Conservation (phyloP, 192 early-diverging fungal species). For the Mortierella hygrophila region DNA sequence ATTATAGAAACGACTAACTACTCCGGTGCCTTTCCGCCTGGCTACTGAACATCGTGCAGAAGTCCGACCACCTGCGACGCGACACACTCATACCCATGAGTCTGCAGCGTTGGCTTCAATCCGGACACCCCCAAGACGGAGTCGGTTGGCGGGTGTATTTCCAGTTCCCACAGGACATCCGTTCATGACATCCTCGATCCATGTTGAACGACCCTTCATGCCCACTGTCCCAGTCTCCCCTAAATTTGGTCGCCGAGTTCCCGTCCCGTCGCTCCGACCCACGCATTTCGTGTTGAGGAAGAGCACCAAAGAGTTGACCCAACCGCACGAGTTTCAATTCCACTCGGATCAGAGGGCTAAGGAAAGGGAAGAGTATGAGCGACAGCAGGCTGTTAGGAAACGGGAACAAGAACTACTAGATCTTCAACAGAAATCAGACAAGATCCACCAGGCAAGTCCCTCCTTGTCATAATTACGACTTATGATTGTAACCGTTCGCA, state of each 20-base stretch:
- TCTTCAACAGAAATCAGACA: constrained; percentile 42
- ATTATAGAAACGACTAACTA: constrained; percentile 29
- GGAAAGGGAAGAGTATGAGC: constrained; percentile 57
- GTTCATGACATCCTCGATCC: not conserved
- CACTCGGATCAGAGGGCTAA: constrained; percentile 64
- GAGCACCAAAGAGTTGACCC: constrained; percentile 47
- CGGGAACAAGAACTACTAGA: constrained; percentile 58
- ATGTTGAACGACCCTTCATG: not conserved
- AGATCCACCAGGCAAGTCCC: constrained; percentile 20
- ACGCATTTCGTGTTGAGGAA: constrained; percentile 32
- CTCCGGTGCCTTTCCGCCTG: constrained; percentile 31
- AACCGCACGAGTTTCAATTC: constrained; percentile 51
- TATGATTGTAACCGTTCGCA: not conserved
- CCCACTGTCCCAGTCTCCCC: constrained; percentile 42
- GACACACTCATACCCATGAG: not conserved
- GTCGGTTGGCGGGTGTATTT: constrained; percentile 26
- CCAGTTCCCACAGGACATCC: constrained; percentile 12
- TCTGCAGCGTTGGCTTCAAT: not conserved
- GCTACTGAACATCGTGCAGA: constrained; percentile 40
- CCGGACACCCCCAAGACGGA: not conserved
- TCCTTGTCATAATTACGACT: not conserved
- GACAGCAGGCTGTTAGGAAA: constrained; percentile 57
- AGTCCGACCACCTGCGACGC: not conserved
- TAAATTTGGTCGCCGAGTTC: constrained; percentile 26
- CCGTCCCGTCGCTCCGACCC: constrained; percentile 17